Evolutionary conservation across 768 basidiomycete genomes (phyloP).

Genomic region (Flagelloscypha sp.): DNA sequence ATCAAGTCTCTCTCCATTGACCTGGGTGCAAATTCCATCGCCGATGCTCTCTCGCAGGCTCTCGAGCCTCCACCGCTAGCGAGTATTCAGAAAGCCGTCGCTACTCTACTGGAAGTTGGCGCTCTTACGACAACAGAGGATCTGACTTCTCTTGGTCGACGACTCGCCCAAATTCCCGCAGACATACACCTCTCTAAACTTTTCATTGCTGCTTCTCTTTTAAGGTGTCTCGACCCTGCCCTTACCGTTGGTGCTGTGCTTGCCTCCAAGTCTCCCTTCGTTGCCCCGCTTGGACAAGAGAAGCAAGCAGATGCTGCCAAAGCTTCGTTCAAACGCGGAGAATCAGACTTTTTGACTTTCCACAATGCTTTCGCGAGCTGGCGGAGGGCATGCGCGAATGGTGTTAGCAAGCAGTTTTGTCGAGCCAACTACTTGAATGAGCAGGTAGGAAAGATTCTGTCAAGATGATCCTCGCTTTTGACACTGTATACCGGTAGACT

Average conservation of each 20-base stretch:
- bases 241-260: conserved; percentile 90
- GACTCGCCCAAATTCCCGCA: conserved; percentile 86
- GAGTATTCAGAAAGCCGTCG: conserved; percentile 87
- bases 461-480: neutral
- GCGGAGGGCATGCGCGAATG: conserved; percentile 67
- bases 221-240: conserved; percentile 92
- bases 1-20: conserved; percentile 93
- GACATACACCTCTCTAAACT: conserved; percentile 97
- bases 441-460: conserved; percentile 41
- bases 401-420: conserved; percentile 67
- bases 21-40: conserved; percentile 75
- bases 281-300: conserved; percentile 83
- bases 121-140: conserved; percentile 82
- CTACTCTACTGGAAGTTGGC: conserved; percentile 86
- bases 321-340: conserved; percentile 66
- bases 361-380: conserved; percentile 87
- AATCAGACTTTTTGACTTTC: conserved; percentile 91
- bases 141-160: conserved; percentile 87
- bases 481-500: conserved; percentile 42
- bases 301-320: conserved; percentile 83
- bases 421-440: conserved; percentile 73
- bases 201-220: conserved; percentile 72
- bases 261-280: conserved; percentile 89
- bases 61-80: conserved; percentile 80
- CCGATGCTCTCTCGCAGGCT: conserved; percentile 80